Base-by-base conservation (phyloP, 2,329 filamentous ascomycete species). In the Aspergillus latus region DNA sequence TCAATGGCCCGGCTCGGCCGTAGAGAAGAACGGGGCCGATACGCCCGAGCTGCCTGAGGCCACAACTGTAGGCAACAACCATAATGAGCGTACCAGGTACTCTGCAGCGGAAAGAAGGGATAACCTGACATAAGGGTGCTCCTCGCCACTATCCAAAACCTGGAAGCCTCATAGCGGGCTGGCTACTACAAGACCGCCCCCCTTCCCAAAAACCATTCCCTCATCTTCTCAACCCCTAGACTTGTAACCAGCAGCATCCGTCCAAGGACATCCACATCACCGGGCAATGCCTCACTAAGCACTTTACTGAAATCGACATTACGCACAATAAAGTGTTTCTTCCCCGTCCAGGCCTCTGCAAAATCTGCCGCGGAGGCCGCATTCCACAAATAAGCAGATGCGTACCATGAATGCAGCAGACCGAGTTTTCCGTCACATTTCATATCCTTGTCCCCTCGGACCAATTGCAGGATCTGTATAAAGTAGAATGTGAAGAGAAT, bases 401-500 rank as follows among this genome's bases (percentile, higher is more conserved):
- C n/a, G 34, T 70, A 70, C 66, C 66, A 70, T 8, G 63, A 62
- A 58, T 68, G 67, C 1, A 63, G 53, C 1, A 69, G 52, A 0
- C 66, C 68, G 10, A 70, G 59, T 15, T 56, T 63, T 1, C 66
- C 60, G 50, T 70, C 68, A 37, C 68, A 71, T 4, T 49, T n/a
- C 7, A 60, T 37, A 15, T 56, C 47, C 1, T 36, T 44, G 3
- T 62, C 57, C 0, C 60, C 62, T 5, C 61, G 66, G n/a, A 69
- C 39, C 0, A 69, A 40, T 30, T 64, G 61, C 29, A 65, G 63
- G 45, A 69, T 62, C 46, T 62, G 62, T 2, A 63, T 56, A 29
- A 83, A 74, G 43, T 80, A 82, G 59, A 79, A 79, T 0, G 76
- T 66, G 10, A 80, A 70, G 1, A 84, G 67, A 0, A 80, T 70